Evolutionary conservation across 129 eudicot genomes (phyloP).

Genomic region (Flaveria trinervia): DNA sequence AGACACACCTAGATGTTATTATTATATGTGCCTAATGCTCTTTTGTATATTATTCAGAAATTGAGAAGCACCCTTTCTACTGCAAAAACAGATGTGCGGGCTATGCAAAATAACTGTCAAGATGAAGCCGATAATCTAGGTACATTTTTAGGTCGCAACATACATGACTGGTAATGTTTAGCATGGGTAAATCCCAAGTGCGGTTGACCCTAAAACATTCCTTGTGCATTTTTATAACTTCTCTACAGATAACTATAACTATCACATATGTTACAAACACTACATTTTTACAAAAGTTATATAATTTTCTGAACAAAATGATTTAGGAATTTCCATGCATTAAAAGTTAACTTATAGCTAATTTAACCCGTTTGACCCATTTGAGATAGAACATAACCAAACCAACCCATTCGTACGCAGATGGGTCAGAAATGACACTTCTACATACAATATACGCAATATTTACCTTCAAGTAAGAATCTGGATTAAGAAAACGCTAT

Average conservation of each 20-base stretch:
- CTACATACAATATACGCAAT: background rate
- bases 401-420: background rate
- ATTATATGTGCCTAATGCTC: slow-evolving; percentile 3
- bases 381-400: background rate
- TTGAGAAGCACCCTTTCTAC: slow-evolving; percentile 48
- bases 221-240: background rate
- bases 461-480: slow-evolving; percentile 3
- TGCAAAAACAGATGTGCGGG: slow-evolving; percentile 53
- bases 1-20: background rate
- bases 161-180: background rate
- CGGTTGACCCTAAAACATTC: background rate
- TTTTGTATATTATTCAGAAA: slow-evolving; percentile 37
- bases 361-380: background rate
- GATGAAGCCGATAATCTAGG: slow-evolving; percentile 65
- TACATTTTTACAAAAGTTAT: background rate
- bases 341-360: background rate
- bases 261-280: background rate
- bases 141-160: slow-evolving; percentile 16
- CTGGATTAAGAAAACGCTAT: background rate
- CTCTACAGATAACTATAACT: background rate
- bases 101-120: slow-evolving; percentile 51
- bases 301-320: background rate
- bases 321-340: background rate
- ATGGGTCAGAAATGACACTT: background rate
- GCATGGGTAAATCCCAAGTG: background rate